Evolutionary conservation across 768 basidiomycete genomes (phyloP).

Genomic region (Rhodotorula sphaerocarpa): DNA sequence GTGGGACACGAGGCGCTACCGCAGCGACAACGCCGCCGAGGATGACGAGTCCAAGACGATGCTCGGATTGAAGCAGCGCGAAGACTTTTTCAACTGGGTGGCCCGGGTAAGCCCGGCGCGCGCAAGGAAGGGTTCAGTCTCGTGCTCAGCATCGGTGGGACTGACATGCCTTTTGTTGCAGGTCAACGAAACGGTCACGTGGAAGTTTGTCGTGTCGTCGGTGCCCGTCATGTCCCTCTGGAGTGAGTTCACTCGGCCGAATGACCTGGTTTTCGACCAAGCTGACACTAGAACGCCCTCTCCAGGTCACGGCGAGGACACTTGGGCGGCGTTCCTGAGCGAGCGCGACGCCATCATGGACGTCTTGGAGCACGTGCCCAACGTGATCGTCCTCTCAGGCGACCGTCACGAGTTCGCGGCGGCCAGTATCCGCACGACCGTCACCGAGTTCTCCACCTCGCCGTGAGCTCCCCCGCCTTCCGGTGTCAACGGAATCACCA

Average conservation of each 20-base stretch:
- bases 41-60: slow-evolving; percentile 52
- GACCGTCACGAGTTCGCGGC: slow-evolving; percentile 74
- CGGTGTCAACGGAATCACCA: too few relatives aligned
- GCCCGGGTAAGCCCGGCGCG: slow-evolving; percentile 49
- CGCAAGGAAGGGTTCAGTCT: too few relatives aligned
- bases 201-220: slow-evolving; percentile 67
- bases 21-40: slow-evolving; percentile 45
- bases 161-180: too few relatives aligned
- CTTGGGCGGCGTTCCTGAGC: slow-evolving; percentile 58
- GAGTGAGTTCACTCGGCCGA: slow-evolving; percentile 40
- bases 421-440: slow-evolving; percentile 42
- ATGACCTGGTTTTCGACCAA: too few relatives aligned
- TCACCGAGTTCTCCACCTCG: slow-evolving; percentile 61
- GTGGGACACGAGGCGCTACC: slow-evolving; percentile 61
- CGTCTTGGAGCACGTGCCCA: slow-evolving; percentile 59
- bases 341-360: slow-evolving; percentile 58
- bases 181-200: slow-evolving; percentile 63
- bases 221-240: slow-evolving; percentile 69
- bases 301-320: slow-evolving; percentile 56
- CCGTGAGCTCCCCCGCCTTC: slow-evolving; percentile 43
- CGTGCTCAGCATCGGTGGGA: background rate
- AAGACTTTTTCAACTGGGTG: slow-evolving; percentile 59
- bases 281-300: background rate
- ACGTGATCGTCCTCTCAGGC: slow-evolving; percentile 53
- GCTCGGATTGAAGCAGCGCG: slow-evolving; percentile 61